Evolutionary conservation across 1,139 yeast species (phyloP).

Genomic region (Candida sanyaensis): DNA sequence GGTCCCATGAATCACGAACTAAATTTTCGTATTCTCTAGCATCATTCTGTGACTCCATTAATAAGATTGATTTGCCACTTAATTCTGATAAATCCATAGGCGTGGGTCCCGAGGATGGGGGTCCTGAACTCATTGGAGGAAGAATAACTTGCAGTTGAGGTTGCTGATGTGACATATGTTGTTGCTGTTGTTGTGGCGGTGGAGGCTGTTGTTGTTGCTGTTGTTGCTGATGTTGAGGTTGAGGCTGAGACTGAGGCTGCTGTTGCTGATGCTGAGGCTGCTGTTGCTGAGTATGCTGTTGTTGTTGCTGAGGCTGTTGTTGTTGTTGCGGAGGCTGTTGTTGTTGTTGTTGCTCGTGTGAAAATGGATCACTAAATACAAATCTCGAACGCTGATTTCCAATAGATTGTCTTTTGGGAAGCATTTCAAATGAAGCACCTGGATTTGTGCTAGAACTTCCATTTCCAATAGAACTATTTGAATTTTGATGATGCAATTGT

Average conservation of each 20-base stretch:
- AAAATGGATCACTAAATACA: slow-evolving; percentile 67
- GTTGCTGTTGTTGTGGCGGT: slow-evolving; percentile 9
- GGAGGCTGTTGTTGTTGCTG: slow-evolving; percentile 16
- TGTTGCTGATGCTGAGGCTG: slow-evolving; percentile 15
- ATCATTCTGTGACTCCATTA: slow-evolving; percentile 59
- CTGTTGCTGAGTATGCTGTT: slow-evolving; percentile 14
- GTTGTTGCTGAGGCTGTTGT: slow-evolving; percentile 14
- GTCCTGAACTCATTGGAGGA: slow-evolving; percentile 15
- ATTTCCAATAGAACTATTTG: slow-evolving; percentile 4
- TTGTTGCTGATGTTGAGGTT: slow-evolving; percentile 8
- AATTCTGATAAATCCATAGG: slow-evolving; percentile 35
- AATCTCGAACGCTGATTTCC: slow-evolving; percentile 67
- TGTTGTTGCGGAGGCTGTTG: slow-evolving; percentile 13
- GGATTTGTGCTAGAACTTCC: not conserved
- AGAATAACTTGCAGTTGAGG: slow-evolving; percentile 5
- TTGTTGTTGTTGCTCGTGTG: slow-evolving; percentile 20
- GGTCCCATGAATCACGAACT: slow-evolving; percentile 52
- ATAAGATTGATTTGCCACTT: slow-evolving; percentile 54
- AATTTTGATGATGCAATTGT: slow-evolving; percentile 16
- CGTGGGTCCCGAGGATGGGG: slow-evolving; percentile 17
- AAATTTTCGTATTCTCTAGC: slow-evolving; percentile 53
- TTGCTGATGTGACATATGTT: slow-evolving; percentile 8
- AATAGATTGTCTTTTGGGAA: slow-evolving; percentile 50
- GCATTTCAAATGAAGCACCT: slow-evolving; percentile 11
- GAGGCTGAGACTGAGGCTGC: slow-evolving; percentile 16